phyloP scores from a whole-genome alignment of 2,329 filamentous ascomycete genomes.

The Diplodia intermedia region DNA sequence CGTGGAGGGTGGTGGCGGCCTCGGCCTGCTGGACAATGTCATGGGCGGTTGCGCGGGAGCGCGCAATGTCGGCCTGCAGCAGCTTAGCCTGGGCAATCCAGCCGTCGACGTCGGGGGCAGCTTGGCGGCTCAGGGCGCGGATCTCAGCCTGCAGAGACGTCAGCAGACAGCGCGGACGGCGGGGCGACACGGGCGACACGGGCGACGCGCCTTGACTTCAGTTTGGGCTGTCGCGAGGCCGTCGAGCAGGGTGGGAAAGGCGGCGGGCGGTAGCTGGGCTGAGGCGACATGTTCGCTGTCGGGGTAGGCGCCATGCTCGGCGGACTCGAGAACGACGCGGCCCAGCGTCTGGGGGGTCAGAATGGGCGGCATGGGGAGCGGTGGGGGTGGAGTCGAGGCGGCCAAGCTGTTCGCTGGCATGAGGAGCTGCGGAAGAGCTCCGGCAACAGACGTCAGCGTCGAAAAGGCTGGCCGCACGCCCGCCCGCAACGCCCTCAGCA shows the following conservation, averaged over 20 bases:
- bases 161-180: constrained; percentile 37
- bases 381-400: neutral
- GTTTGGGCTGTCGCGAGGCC: constrained; percentile 60
- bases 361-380: constrained; percentile 35
- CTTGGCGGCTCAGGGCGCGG: constrained; percentile 75
- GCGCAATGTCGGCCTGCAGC: constrained; percentile 83
- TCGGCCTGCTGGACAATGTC: constrained; percentile 82
- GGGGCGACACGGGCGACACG: neutral
- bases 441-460: constrained; percentile 7
- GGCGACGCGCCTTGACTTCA: constrained; percentile 58
- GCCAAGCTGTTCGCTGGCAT: neutral
- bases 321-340: constrained; percentile 69
- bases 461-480: constrained; percentile 18
- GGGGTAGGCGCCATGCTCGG: constrained; percentile 63
- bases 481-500: constrained; percentile 2
- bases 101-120: constrained; percentile 77
- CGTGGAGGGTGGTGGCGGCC: constrained; percentile 67
- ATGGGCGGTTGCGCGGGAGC: constrained; percentile 77
- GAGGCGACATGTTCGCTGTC: constrained; percentile 63
- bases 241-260: constrained; percentile 58
- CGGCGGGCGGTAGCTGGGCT: constrained; percentile 57
- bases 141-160: constrained; percentile 67
- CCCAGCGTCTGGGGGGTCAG: constrained; percentile 54
- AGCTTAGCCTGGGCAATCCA: constrained; percentile 88
- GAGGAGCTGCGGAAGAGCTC: constrained; percentile 27